Base-by-base conservation (phyloP, 1,284 basidiomycete genomes). In the Ustilago vetiveriae region DNA sequence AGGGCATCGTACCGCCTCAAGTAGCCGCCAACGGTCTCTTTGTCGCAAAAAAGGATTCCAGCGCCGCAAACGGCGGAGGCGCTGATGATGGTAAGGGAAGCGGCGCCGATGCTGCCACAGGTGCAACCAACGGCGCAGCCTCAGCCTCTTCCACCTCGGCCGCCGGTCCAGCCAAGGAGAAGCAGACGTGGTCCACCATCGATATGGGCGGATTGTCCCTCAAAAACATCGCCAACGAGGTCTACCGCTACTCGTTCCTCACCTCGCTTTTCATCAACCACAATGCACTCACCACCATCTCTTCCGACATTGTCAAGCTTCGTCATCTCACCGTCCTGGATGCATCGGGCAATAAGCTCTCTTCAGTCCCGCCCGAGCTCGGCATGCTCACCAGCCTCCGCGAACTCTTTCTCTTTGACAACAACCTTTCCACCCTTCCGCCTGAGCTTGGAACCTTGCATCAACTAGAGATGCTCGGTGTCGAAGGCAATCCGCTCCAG, bases 201-300 rank as follows among this genome's bases (percentile, higher is more conserved):
- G 95, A 99, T 83, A 93, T 99, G 88, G 95, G 96, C 55, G 95
- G 95, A 5, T 89, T 97, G 63, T 88, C 89, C 68, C 88, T 98
- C 81, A 95, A 95, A 86, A 93, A 91, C 73, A 86, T 99, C 45
- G 91, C 94, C 24, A 84, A 88, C 11, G 88, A 88, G 13, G 89
- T 91, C 43, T 90, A 90, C 62, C 86, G 96, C 30, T 98, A 98
- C 85, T 86, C 88, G n/a, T 98, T 97, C 85, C 88, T 99, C 67
- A 92, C 91, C 65, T 92, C 90, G 68, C 88, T 99, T 52, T 98
- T 96, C 84, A 91, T 99, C 83, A 98, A 98, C 79, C 95, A 98
- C 85, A 99, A 99, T 80, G 86, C 88, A 30, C 87, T 99, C 54
- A 86, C 89, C 16, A 83, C 87, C 71, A 85, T 99, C 42, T 93